Percentiles rank a stretch among this genome's conserved stretches.
phyloP scores from a whole-genome alignment of 2,329 filamentous ascomycete genomes.

The Didymella segeticola region DNA sequence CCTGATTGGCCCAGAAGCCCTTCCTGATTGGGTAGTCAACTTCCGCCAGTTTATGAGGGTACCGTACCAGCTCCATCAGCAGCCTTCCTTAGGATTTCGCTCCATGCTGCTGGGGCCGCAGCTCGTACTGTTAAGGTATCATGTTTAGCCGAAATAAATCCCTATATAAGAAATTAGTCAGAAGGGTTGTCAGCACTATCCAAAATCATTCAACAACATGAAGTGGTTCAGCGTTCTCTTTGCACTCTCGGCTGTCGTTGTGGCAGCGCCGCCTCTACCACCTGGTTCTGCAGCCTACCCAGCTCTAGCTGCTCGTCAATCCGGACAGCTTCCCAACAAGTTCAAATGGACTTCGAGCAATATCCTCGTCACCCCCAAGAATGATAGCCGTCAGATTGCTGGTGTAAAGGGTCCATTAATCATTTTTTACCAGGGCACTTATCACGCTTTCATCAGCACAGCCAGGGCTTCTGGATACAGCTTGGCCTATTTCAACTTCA shows the following conservation, averaged over 20 bases:
- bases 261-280: neutral
- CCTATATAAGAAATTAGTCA: neutral
- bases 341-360: conserved; percentile 3
- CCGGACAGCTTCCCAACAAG: neutral
- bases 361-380: conserved; percentile 28
- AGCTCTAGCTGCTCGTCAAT: neutral
- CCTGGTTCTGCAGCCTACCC: neutral
- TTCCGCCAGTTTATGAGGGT: too few relatives aligned
- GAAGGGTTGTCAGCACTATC: too few relatives aligned
- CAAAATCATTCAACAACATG: neutral
- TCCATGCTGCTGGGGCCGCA: neutral
- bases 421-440: conserved; percentile 48
- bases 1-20: too few relatives aligned
- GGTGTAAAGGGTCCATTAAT: conserved; percentile 49
- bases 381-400: conserved; percentile 33
- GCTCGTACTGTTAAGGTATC: neutral
- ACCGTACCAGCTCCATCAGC: neutral
- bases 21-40: too few relatives aligned
- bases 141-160: neutral
- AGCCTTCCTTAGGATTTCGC: neutral
- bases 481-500: conserved; percentile 52
- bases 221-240: neutral
- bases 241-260: neutral
- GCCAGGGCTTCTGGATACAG: conserved; percentile 48
- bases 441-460: conserved; percentile 53